Percentiles rank a stretch among this genome's conserved stretches.
These are phyloP conservation scores for Suillus subluteus DNA, from an alignment of 768 basidiomycete genomes.

Conservation along the genomic window DNA sequence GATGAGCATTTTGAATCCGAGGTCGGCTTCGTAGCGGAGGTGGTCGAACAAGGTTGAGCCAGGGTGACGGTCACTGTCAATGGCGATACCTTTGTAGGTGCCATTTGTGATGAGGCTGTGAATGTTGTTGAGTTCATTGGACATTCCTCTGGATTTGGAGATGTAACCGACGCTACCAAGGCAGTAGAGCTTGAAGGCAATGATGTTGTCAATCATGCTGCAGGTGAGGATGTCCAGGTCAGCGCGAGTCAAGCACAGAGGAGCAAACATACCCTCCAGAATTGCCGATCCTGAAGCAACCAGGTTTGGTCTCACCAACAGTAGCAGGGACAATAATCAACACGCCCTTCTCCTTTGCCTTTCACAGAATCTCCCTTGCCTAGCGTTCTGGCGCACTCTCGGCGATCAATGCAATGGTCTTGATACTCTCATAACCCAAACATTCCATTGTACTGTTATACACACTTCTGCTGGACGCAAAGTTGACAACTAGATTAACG, in stretches of 20 bases:
- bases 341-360: conserved; percentile 82
- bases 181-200: conserved; percentile 97
- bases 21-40: conserved; percentile 95
- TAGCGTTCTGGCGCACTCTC: conserved; percentile 97
- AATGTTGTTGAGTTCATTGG: conserved; percentile 99
- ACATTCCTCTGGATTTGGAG: conserved; percentile 99
- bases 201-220: conserved; percentile 99
- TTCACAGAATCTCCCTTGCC: conserved; percentile 92
- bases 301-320: conserved; percentile 99
- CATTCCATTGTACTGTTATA: conserved; percentile 95
- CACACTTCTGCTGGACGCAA: conserved; percentile 91
- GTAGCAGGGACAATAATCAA: conserved; percentile 97
- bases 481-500: conserved; percentile 98
- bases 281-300: conserved; percentile 99
- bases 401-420: conserved; percentile 87
- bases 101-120: conserved; percentile 95
- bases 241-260: background rate
- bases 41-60: conserved; percentile 99
- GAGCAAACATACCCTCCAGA: conserved; percentile 73
- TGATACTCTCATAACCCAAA: conserved; percentile 52
- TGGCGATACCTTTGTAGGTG: conserved; percentile 99
- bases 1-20: conserved; percentile 98
- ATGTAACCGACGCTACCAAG: conserved; percentile 97
- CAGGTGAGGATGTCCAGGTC: background rate
- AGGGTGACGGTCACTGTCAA: conserved; percentile 98